Percentiles rank a stretch among this genome's conserved stretches.
Evolutionary conservation across 192 early-diverging fungal species (phyloP).

Genomic region (Backusella liffmaniae): DNA sequence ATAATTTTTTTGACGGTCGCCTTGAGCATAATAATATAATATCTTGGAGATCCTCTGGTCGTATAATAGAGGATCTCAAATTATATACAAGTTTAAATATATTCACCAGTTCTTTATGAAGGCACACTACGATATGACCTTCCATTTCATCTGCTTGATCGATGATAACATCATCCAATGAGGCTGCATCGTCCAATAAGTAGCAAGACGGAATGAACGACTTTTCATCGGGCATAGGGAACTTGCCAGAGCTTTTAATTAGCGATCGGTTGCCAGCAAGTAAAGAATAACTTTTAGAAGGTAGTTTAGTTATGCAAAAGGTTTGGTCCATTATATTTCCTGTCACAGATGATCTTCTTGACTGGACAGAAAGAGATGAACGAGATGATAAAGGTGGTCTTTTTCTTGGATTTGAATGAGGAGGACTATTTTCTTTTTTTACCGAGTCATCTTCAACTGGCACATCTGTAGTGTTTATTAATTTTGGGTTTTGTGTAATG

Average conservation of each 20-base stretch:
- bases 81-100: constrained; percentile 30
- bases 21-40: constrained; percentile 41
- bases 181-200: not conserved
- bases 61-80: constrained; percentile 34
- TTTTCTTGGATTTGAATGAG: not conserved
- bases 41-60: constrained; percentile 38
- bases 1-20: constrained; percentile 32
- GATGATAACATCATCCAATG: constrained; percentile 15
- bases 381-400: not conserved
- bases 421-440: not conserved
- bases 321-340: constrained; percentile 1
- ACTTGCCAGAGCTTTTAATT: not conserved
- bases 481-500: not conserved
- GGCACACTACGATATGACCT: constrained; percentile 42
- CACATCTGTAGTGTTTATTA: not conserved
- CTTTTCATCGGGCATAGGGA: constrained; percentile 3
- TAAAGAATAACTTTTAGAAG: constrained; percentile 7
- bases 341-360: not conserved
- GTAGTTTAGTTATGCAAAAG: constrained; percentile 6
- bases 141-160: constrained; percentile 5
- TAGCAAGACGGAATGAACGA: constrained; percentile 7
- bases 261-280: not conserved
- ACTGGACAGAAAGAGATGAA: not conserved
- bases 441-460: not conserved
- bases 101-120: constrained; percentile 33